phyloP scores from a whole-genome alignment of 805 yeast species.

The Sungouiozyma intestinalis region DNA sequence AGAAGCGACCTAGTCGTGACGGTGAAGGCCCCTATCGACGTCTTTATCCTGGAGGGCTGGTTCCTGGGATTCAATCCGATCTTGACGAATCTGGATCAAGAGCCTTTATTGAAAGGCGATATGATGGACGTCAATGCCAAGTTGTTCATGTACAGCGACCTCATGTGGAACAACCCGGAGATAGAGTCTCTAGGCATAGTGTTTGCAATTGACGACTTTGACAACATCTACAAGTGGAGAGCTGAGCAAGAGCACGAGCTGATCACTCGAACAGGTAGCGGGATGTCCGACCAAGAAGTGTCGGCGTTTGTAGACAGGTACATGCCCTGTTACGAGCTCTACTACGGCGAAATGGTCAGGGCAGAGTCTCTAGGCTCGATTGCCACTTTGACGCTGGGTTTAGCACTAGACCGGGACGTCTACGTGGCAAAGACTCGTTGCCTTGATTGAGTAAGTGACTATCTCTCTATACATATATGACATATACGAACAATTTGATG shows the following conservation, averaged over 20 bases:
- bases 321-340: conserved; percentile 75
- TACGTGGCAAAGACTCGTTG: conserved; percentile 10
- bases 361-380: conserved; percentile 24
- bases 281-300: conserved; percentile 75
- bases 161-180: conserved; percentile 40
- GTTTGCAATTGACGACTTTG: conserved; percentile 47
- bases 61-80: conserved; percentile 63
- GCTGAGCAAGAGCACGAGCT: conserved; percentile 39
- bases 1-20: conserved; percentile 32
- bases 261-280: conserved; percentile 39
- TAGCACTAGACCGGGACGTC: conserved; percentile 21
- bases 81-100: conserved; percentile 14
- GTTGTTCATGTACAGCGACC: conserved; percentile 38
- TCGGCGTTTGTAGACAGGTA: conserved; percentile 64
- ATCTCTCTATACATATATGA: conserved; percentile 1
- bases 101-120: conserved; percentile 15
- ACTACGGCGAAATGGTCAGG: conserved; percentile 36
- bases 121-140: conserved; percentile 40
- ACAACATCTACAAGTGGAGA: conserved; percentile 71
- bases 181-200: conserved; percentile 48
- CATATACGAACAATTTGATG: conserved; percentile 7
- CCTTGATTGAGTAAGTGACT: conserved; percentile 4
- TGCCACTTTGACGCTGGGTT: conserved; percentile 24
- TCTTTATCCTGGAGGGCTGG: conserved; percentile 89
- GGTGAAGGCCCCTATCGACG: conserved; percentile 37